Evolutionary conservation across 352 stramenopile species (phyloP), one percentile per base, ranked within the genome.

Genomic region (Plasmopara viticola): DNA sequence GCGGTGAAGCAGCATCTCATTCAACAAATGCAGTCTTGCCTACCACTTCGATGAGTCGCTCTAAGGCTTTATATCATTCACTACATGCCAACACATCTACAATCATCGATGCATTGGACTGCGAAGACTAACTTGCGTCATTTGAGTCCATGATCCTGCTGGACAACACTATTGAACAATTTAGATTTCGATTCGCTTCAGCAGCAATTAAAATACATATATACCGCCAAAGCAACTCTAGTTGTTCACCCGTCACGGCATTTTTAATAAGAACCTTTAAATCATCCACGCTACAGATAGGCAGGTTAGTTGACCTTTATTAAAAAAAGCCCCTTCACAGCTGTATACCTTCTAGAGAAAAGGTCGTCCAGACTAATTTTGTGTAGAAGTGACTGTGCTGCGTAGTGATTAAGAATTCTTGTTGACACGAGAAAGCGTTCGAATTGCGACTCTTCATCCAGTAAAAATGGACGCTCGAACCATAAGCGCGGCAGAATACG

Each of bases 371-470:
- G 62, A 13, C 66, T 77, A 14, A 88, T 69, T 42, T 74, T 80
- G 52, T 90, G 72, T 6, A 90, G 59, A 10, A 89, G 51, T 6
- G 78, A 87, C 49, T 90, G 80, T 20, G 80, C 75, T 28, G 75
- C 72, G 47, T 75, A 84, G 30, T 72, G 56, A 35, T 76, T 89
- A 15, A 90, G 30, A 38, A 86, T 65, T 44, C 59, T 55, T 28
- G 80, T 90, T 10, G 80, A 89, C 9, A 75, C 76, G 14, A 90
- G 51, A 58, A 90, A 87, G 6, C 70, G 67, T 53, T 90, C 80
- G 18, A 82, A 66, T 58, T 88, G 80, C 0, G 80, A 90, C 52
- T 87, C 78, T 50, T 89, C 78, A 50, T 89, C 78, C 20, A 89
- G 46, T 31, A 90, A 58, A 20, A 86, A 90, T 20, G 77, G 78